A percentile compares a stretch with the other conserved stretches of the same genome.
Evolutionary conservation across 2,329 filamentous ascomycete species (phyloP).

Genomic region (Pseudogymnoascus sp.): DNA sequence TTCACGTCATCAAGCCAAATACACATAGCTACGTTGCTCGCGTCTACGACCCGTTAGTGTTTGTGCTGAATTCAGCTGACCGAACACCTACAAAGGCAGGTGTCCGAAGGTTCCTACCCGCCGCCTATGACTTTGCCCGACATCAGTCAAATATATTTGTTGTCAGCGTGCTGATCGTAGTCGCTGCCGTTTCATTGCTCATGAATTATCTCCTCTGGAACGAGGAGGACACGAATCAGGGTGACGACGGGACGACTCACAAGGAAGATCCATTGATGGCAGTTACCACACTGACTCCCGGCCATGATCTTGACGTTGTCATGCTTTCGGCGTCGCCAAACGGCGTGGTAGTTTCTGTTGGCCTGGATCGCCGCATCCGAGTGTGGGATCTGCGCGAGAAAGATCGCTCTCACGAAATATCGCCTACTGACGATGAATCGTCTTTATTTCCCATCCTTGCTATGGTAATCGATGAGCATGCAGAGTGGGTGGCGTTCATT

Average conservation of each 20-base stretch:
- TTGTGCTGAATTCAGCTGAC: constrained; percentile 61
- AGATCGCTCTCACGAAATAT: constrained; percentile 34
- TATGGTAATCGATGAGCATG: constrained; percentile 55
- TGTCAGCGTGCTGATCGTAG: constrained; percentile 52
- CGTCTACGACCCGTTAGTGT: constrained; percentile 66
- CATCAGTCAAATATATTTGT: constrained; percentile 52
- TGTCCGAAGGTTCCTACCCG: constrained; percentile 42
- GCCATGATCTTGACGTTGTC: constrained; percentile 62
- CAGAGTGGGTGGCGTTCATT: constrained; percentile 58
- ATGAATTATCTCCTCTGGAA: constrained; percentile 70
- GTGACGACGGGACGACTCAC: constrained; percentile 35
- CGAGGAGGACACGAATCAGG: constrained; percentile 41
- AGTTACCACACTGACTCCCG: constrained; percentile 51
- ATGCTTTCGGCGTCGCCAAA: constrained; percentile 53
- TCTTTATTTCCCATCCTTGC: constrained; percentile 51
- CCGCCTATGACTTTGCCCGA: constrained; percentile 59
- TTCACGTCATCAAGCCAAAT: constrained; percentile 64
- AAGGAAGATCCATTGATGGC: constrained; percentile 46
- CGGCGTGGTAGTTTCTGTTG: constrained; percentile 60
- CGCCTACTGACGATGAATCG: constrained; percentile 30
- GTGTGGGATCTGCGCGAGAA: constrained; percentile 50
- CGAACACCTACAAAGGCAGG: constrained; percentile 44
- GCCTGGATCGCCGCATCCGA: constrained; percentile 60
- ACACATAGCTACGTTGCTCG: constrained; percentile 64
- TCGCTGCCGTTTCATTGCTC: constrained; percentile 58